A percentile compares a stretch with the other conserved stretches of the same genome.
These are phyloP conservation scores for Helminthosporium solani DNA, from an alignment of 2,329 filamentous ascomycete species.

Conservation along the genomic window DNA sequence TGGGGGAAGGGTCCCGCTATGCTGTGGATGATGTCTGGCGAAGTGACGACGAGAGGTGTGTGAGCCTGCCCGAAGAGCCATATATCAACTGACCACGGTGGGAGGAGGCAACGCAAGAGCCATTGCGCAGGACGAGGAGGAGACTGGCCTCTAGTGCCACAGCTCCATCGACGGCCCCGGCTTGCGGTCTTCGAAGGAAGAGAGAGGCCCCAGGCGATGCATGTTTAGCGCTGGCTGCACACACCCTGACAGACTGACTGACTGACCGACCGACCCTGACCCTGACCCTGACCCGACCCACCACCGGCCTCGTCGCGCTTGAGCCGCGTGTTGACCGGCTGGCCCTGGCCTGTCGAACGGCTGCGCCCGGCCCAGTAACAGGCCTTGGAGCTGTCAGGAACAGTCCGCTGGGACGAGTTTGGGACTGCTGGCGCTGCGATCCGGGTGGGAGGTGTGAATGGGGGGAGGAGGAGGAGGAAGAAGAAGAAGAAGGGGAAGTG, in stretches of 20 bases:
- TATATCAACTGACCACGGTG: conserved; percentile 19
- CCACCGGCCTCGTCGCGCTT: conserved; percentile 21
- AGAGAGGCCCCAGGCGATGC: conserved; percentile 7
- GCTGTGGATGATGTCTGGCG: conserved; percentile 1
- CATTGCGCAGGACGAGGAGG: conserved; percentile 5
- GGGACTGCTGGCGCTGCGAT: background rate
- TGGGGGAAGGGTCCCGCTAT: conserved; percentile 8
- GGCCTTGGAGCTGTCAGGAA: conserved; percentile 29
- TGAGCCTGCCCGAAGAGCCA: no score
- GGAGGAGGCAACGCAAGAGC: background rate
- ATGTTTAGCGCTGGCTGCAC: conserved; percentile 17
- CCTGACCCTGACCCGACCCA: no score
- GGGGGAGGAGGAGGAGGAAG: background rate
- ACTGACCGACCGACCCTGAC: background rate
- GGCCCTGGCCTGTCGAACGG: conserved; percentile 27
- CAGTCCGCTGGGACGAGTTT: conserved; percentile 26
- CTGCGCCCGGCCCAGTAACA: conserved; percentile 38
- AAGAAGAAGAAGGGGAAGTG: no score
- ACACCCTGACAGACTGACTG: conserved; percentile 11
- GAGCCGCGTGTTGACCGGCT: conserved; percentile 34
- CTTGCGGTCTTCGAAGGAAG: conserved; percentile 26
- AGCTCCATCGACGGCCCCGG: conserved; percentile 36
- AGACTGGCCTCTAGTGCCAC: conserved; percentile 32
- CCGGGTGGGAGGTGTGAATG: background rate
- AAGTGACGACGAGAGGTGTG: conserved; percentile 10